Evolutionary conservation across 2,329 filamentous ascomycete genomes (phyloP).

Genomic region (Colletotrichum endophyticum): DNA sequence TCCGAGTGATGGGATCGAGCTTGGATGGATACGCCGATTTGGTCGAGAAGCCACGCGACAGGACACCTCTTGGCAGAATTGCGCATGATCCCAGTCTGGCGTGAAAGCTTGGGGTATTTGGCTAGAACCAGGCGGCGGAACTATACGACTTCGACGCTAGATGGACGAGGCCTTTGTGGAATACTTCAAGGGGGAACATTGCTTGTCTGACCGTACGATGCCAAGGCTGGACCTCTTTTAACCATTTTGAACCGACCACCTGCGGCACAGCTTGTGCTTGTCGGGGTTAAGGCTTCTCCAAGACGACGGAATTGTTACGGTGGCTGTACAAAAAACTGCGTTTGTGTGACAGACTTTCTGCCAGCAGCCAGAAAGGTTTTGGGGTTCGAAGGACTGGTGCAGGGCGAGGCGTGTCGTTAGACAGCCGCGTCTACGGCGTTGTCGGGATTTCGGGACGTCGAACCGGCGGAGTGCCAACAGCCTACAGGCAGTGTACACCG

Average conservation of each 20-base stretch:
- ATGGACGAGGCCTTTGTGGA: neutral
- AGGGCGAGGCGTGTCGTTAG: conserved; percentile 8
- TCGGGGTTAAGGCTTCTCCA: neutral
- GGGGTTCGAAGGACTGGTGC: neutral
- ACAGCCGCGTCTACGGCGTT: neutral
- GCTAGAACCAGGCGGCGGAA: neutral
- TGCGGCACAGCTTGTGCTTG: neutral
- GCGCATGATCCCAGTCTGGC: conserved; percentile 18
- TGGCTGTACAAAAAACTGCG: neutral
- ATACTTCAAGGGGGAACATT: neutral
- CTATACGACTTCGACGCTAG: neutral
- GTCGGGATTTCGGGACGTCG: conserved; percentile 17
- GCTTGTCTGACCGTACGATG: neutral
- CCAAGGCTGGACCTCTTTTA: neutral
- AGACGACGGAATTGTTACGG: neutral
- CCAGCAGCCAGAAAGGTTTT: neutral
- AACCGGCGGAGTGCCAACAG: conserved; percentile 10
- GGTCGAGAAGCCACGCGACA: conserved; percentile 58
- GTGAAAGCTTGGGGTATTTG: neutral
- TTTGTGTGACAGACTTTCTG: neutral
- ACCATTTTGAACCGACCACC: neutral
- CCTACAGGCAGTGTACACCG: neutral
- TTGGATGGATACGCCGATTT: conserved; percentile 63
- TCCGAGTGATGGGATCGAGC: conserved; percentile 61
- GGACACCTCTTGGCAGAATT: conserved; percentile 46